Percentiles rank a stretch among this genome's conserved stretches.
Conservation (phyloP, 768 basidiomycete species). For the Boletus tomentosulus region DNA sequence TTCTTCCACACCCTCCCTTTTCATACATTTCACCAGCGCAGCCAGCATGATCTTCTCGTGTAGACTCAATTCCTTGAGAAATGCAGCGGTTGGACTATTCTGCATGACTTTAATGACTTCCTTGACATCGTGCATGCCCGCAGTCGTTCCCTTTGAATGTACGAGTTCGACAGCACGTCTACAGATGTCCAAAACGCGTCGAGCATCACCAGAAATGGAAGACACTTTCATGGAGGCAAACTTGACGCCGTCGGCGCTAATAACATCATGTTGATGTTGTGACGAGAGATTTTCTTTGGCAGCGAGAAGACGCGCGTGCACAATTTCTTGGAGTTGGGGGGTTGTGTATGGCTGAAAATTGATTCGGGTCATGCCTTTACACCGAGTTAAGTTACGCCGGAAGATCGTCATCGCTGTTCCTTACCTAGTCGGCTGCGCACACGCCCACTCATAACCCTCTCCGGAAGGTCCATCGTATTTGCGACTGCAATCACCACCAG, state of each 20-base stretch:
- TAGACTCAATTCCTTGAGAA: slow-evolving; percentile 74
- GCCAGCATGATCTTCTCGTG: slow-evolving; percentile 89
- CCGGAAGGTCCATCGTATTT: slow-evolving; percentile 97
- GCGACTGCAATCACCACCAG: slow-evolving; percentile 95
- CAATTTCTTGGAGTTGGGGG: slow-evolving; percentile 76
- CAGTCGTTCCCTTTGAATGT: slow-evolving; percentile 45
- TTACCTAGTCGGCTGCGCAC: slow-evolving; percentile 88
- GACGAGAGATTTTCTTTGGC: slow-evolving; percentile 47
- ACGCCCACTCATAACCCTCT: slow-evolving; percentile 87
- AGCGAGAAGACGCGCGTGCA: slow-evolving; percentile 71
- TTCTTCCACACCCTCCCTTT: slow-evolving; percentile 82
- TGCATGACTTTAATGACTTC: slow-evolving; percentile 84
- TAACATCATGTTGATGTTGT: slow-evolving; percentile 47
- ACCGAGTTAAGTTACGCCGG: background rate
- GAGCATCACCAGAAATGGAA: slow-evolving; percentile 87
- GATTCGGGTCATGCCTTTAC: slow-evolving; percentile 79
- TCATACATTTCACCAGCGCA: slow-evolving; percentile 75
- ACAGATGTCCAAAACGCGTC: slow-evolving; percentile 90
- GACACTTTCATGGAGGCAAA: slow-evolving; percentile 80
- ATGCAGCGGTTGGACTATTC: slow-evolving; percentile 85
- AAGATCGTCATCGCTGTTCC: slow-evolving; percentile 13
- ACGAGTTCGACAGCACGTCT: slow-evolving; percentile 87
- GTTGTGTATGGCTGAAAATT: slow-evolving; percentile 89
- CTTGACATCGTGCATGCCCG: slow-evolving; percentile 66
- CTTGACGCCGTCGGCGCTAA: slow-evolving; percentile 70